phyloP scores from a whole-genome alignment of 306 rosid genomes.

The Vigna mungo region DNA sequence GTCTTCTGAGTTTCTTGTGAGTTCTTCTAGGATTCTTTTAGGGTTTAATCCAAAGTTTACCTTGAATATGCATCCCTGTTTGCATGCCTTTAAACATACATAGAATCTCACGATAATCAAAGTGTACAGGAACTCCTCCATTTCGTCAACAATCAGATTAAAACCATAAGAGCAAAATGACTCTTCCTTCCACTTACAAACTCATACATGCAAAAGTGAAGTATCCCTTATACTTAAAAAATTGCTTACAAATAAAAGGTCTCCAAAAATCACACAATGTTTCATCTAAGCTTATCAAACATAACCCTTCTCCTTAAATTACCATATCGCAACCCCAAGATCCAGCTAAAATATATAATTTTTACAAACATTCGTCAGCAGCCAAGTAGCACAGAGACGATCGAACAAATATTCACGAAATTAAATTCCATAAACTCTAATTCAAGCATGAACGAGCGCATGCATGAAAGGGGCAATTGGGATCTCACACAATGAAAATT shows the following conservation, averaged over 20 bases:
- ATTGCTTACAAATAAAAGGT: background rate
- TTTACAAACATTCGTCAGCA: background rate
- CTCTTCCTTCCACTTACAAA: constrained; percentile 16
- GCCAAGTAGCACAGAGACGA: background rate
- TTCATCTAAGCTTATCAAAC: constrained; percentile 9
- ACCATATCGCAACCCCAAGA: constrained; percentile 25
- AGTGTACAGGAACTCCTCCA: background rate
- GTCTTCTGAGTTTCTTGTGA: too few relatives aligned
- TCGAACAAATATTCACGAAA: background rate
- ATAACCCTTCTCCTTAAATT: constrained; percentile 1
- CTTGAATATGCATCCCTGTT: too few relatives aligned
- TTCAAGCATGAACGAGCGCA: constrained; percentile 25
- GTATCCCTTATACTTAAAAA: constrained; percentile 1
- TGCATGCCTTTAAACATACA: too few relatives aligned
- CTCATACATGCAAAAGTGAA: constrained; percentile 37
- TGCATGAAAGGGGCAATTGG: constrained; percentile 48
- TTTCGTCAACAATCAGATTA: constrained; percentile 18
- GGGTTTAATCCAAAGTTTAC: too few relatives aligned
- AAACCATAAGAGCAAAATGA: background rate
- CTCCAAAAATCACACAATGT: background rate
- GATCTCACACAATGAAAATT: constrained; percentile 52
- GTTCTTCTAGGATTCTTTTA: too few relatives aligned
- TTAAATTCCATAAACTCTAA: background rate
- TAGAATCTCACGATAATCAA: too few relatives aligned
- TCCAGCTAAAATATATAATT: background rate